These are phyloP conservation scores for Oropetium thomaeum DNA, from an alignment of 176 grass and related monocot species.

Conservation along the genomic window DNA sequence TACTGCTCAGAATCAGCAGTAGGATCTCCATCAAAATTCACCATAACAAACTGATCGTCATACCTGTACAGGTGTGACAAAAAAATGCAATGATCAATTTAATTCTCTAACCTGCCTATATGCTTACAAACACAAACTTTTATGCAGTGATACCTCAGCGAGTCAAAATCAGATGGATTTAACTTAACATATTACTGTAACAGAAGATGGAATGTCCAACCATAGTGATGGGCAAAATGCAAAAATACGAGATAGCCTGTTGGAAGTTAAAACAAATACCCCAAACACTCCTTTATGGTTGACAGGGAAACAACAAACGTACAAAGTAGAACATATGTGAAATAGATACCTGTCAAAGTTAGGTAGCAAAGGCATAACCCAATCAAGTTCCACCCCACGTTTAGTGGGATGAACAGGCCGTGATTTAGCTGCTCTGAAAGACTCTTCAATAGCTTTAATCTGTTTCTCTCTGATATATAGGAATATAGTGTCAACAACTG, in stretches of 20 bases:
- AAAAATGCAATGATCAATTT: constrained; percentile 15
- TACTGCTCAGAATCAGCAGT: constrained; percentile 93
- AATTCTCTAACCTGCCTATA: neutral
- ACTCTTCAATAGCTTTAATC: constrained; percentile 90
- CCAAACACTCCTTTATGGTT: neutral
- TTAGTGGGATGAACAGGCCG: constrained; percentile 90
- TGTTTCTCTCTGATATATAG: constrained; percentile 74
- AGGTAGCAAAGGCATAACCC: constrained; percentile 85
- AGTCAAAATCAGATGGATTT: neutral
- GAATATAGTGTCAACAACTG: constrained; percentile 30
- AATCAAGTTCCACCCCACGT: constrained; percentile 61
- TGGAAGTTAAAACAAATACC: constrained; percentile 13
- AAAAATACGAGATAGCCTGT: neutral
- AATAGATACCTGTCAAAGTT: constrained; percentile 76
- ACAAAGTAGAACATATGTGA: neutral
- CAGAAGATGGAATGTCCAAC: neutral
- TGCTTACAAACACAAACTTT: neutral
- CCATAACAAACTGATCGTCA: constrained; percentile 92
- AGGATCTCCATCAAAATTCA: constrained; percentile 97
- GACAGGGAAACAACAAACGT: constrained; percentile 8
- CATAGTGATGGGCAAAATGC: neutral
- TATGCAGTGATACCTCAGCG: neutral
- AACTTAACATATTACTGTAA: neutral
- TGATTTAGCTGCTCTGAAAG: constrained; percentile 88
- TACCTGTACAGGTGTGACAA: constrained; percentile 50